Evolutionary conservation across 768 basidiomycete species (phyloP), one percentile per base, ranked within the genome.

Genomic region (Boletus subparvulus): DNA sequence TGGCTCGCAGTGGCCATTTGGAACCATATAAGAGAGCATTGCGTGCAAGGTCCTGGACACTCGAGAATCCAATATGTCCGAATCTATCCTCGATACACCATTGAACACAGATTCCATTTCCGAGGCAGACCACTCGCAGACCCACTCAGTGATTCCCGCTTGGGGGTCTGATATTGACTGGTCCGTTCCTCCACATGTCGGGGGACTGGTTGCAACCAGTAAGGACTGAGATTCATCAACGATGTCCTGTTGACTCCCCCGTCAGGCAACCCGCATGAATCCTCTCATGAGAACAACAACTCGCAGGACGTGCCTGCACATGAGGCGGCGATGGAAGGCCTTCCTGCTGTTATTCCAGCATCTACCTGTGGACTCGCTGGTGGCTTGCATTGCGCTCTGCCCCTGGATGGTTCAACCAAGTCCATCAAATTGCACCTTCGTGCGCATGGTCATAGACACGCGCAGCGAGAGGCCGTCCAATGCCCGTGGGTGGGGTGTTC

Each of bases 401-500:
- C 58, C 1, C 50, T 65, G 7, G 44, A 55, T 28, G 47, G 46
- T 37, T 45, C 58, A 3, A 3, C 26, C 26, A 14, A 12, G 2
- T 63, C 58, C 37, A 60, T 66, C 33, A 53, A 12, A 30, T 9
- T 3, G n/a, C 65, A 65, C 45, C 56, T 66, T 17, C 61, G 43
- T 16, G 2, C 46, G 28, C 65, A 66, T 26, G 61, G 64, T 7
- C 44, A 66, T n/a, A 35, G 30, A 13, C 40, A 66, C 36, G 35
- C 36, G 0, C 51, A 54, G 46, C 30, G 43, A 17, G 46, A 43
- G 33, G 4, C 4, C 17, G 58, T 56, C 32, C 56, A 35, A n/a
- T 65, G 61, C 33, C 64, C 65, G 0, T 66, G 58, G 54, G 26
- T 11, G 11, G 58, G 58, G 12, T 65, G 64, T 42, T n/a, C 42